A percentile compares a stretch with the other conserved stretches of the same genome.
Evolutionary conservation across 192 early-diverging fungal species (phyloP).

Genomic region (Rhizophagus clarus): DNA sequence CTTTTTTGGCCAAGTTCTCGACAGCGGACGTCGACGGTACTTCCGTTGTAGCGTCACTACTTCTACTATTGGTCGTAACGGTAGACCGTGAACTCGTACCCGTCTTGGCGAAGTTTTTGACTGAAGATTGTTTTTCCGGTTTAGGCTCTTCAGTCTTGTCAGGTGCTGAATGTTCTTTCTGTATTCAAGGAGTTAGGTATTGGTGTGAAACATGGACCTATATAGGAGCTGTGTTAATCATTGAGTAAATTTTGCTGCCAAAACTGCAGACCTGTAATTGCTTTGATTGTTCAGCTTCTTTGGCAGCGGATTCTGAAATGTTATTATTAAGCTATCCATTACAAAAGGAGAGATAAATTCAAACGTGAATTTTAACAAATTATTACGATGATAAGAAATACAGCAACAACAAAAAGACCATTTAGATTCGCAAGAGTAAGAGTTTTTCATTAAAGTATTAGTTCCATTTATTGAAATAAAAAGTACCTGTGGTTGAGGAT

Average conservation of each 20-base stretch:
- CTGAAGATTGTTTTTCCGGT: constrained; percentile 1
- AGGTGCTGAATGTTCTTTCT: constrained; percentile 32
- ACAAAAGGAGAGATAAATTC: neutral
- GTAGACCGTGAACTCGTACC: constrained; percentile 19
- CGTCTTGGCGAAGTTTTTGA: constrained; percentile 27
- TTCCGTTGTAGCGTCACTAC: constrained; percentile 43
- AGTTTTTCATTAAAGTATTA: constrained; percentile 11
- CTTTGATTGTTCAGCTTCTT: constrained; percentile 34
- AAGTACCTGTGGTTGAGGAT: constrained; percentile 34
- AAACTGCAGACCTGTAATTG: constrained; percentile 29
- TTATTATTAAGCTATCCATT: constrained; percentile 1
- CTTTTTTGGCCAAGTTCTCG: constrained; percentile 57
- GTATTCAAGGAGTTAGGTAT: constrained; percentile 16
- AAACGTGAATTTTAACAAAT: neutral
- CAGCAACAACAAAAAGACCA: neutral
- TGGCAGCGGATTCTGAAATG: constrained; percentile 17
- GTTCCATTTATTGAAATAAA: constrained; percentile 13
- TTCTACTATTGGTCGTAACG: constrained; percentile 29
- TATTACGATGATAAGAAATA: neutral
- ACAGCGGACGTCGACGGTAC: constrained; percentile 49
- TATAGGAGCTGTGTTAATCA: constrained; percentile 18
- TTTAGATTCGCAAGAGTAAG: neutral
- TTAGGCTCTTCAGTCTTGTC: constrained; percentile 30
- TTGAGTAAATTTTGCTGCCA: constrained; percentile 25
- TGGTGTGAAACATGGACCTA: constrained; percentile 24